A percentile compares a stretch with the other conserved stretches of the same genome.
These are phyloP conservation scores for Cytospora mali DNA, from an alignment of 2,329 filamentous ascomycete genomes.

Conservation along the genomic window DNA sequence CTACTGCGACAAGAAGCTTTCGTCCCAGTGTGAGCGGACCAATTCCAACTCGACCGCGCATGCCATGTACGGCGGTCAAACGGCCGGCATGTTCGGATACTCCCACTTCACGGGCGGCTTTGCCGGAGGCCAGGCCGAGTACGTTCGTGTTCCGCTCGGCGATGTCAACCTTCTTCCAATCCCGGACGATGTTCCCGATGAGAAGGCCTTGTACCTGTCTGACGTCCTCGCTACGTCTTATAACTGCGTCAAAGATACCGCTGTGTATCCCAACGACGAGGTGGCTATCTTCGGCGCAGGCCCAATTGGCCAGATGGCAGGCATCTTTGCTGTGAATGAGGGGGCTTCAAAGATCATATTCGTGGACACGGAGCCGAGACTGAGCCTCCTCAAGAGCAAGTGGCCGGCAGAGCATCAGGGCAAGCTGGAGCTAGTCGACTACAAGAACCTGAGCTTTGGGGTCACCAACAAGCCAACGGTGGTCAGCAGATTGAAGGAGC, in stretches of 20 bases:
- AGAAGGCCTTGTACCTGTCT: conserved; percentile 80
- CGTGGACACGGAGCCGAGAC: conserved; percentile 72
- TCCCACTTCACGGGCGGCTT: conserved; percentile 84
- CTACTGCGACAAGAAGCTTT: conserved; percentile 78
- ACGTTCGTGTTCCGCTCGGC: conserved; percentile 77
- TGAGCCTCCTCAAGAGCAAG: conserved; percentile 67
- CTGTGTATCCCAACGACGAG: conserved; percentile 73
- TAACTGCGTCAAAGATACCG: conserved; percentile 81
- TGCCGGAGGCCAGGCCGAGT: conserved; percentile 86
- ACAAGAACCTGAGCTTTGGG: conserved; percentile 58
- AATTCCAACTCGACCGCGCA: conserved; percentile 72
- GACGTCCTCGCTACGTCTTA: conserved; percentile 81
- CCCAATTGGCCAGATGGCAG: conserved; percentile 83
- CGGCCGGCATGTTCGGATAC: conserved; percentile 74
- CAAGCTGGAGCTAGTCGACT: conserved; percentile 72
- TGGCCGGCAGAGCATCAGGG: conserved; percentile 52
- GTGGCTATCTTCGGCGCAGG: conserved; percentile 87
- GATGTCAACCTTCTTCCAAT: conserved; percentile 81
- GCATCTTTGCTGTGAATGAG: conserved; percentile 72
- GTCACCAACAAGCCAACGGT: conserved; percentile 64
- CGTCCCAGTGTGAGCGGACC: conserved; percentile 78
- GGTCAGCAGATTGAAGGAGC: conserved; percentile 71
- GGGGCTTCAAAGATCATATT: conserved; percentile 77
- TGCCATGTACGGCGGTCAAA: conserved; percentile 77
- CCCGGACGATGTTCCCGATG: conserved; percentile 78